Base-by-base conservation (phyloP, 441 rosid species). In the Daphne laureola region DNA sequence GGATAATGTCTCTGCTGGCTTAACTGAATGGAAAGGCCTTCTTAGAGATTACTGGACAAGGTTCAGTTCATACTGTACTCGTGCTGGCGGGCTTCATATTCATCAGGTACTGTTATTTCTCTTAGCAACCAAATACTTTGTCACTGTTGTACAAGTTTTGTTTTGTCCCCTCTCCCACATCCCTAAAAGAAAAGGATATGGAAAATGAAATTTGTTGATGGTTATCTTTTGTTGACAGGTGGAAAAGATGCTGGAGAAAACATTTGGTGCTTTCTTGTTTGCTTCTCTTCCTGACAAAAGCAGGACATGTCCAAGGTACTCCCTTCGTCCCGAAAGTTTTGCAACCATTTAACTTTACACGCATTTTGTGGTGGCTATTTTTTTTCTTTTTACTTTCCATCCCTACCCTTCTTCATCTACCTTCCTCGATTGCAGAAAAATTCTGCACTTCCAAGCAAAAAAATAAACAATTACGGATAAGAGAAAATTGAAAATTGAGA, bases 21-120 rank as follows among this genome's bases (percentile, higher is more conserved):
- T 81, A 67, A 93, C 97, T 59, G 95, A 93, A 68, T 93, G 99
- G 99, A 90, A 93, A 76, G 97, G 96, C 66, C 96, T 93, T 49
- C 91, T 93, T 38, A 69, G 60, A 63, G 96, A 90, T 75, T 93
- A 90, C 62, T 93, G 99, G 97, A 76, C 90, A 46, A 81, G 97
- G 55, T 93, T 90, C 78, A 87, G 82, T 59, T 72, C 90, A 11
- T 82, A 90, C 67, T 93, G 99, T 69, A 75, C 54, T 46, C 76
- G 77, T 69, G 77, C 78, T 67, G 80, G 75, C 62, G 68, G 43
- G 58, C 72, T 93, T 70, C 93, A 86, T 72, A 78, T 86, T 47
- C 87, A 72, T 59, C 95, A 93, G 85, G 99, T 90, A 71, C 63
- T 17, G 64, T 63, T 61, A 14, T 12, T 47, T 59, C 74, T 46